Conservation (phyloP, 108 stramenopile genomes). For the Skeletonema tropicum region DNA sequence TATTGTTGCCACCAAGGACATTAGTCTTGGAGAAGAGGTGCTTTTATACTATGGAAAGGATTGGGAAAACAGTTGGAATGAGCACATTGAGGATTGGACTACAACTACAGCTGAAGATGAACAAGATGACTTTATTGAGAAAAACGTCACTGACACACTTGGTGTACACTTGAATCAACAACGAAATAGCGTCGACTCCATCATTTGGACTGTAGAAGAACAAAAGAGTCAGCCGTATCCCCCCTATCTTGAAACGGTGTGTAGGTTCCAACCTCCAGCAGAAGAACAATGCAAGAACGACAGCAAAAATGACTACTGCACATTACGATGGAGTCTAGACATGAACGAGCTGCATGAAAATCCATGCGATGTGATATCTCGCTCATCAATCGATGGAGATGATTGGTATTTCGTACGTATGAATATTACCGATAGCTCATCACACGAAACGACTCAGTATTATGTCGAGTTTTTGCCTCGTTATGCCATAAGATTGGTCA, state of each 20-base stretch:
- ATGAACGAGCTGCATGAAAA: neutral
- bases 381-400: neutral
- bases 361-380: constrained; percentile 3
- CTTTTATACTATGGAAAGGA: constrained; percentile 77
- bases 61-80: constrained; percentile 77
- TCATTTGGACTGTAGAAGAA: constrained; percentile 68
- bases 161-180: constrained; percentile 14
- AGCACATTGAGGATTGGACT: constrained; percentile 54
- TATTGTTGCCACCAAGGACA: constrained; percentile 58
- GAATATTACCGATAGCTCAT: neutral
- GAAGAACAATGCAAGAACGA: neutral
- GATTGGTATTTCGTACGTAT: neutral
- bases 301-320: neutral
- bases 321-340: neutral
- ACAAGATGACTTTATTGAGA: constrained; percentile 43
- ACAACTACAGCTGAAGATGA: constrained; percentile 15
- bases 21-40: constrained; percentile 59
- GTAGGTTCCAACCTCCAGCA: neutral
- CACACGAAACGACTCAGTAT: neutral
- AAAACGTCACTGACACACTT: constrained; percentile 20
- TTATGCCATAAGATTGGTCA: constrained; percentile 54
- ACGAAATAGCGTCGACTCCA: constrained; percentile 22
- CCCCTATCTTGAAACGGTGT: neutral
- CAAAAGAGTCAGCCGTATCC: constrained; percentile 74
- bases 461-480: constrained; percentile 31